Evolutionary conservation across 768 basidiomycete genomes (phyloP), one percentile per base, ranked within the genome.

Genomic region (Russula compacta): DNA sequence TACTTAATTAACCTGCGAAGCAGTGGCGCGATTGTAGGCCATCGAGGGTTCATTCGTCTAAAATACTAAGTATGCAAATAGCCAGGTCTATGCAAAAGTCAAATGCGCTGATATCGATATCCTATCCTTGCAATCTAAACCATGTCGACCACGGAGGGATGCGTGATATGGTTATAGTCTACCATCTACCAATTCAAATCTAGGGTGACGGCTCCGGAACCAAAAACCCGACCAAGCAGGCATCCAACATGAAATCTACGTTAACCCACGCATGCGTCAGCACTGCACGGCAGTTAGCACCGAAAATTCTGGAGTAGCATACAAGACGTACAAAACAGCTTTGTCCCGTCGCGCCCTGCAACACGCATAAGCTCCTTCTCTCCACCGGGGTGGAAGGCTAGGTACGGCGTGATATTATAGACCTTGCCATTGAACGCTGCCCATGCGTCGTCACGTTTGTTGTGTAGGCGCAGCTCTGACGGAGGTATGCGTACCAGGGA

Each of bases 221-320:
- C 43, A 99, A 75, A 68, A 97, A 90, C 15, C 95, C 95, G 40
- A 99, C 88, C 49, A 97, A 77, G 72, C 92, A 98, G 38, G 84
- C 80, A 70, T 98, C 95, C 21, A 99, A 78, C 92, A 98, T 97
- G 67, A 87, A 87, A 53, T 99, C 95, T n/a, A 81, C 83, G 67
- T 92, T 98, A 36, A 99, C 94, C 95, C 95, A 99, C 4, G 87
- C 90, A 72, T 99, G 95, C 0, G 95, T 98, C 24, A 82, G 73
- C 49, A 88, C 95, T 98, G 65, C 29, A 44, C 50, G 7, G 38
- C 24, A n/a, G 35, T 59, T 11, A 38, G 51, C 40, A 47, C 10
- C 10, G 6, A 15, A 35, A 32, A 7, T 43, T 36, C 29, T n/a
- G 52, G 46, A 19, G 19, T 32, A 3, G 57, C 14, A 49, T 4